Percentiles rank a stretch among this genome's conserved stretches.
Conservation (phyloP, 2,329 filamentous ascomycete species). For the Penicillium thymicola region DNA sequence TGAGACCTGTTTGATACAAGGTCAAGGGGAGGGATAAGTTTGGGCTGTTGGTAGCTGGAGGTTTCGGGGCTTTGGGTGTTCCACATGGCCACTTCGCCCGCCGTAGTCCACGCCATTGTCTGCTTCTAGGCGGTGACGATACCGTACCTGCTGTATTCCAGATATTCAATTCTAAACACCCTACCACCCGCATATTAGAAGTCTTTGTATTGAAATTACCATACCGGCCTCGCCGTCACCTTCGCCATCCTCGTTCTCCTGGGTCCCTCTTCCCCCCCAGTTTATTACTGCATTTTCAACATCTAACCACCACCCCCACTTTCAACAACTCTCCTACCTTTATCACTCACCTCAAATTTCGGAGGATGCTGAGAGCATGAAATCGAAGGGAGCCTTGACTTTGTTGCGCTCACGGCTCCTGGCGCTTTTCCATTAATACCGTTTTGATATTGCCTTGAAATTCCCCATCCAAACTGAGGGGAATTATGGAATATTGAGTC, state of each 20-base stretch:
- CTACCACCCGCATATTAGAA: background rate
- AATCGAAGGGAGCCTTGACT: constrained; percentile 36
- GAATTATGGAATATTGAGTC: constrained; percentile 31
- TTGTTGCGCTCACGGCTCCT: constrained; percentile 43
- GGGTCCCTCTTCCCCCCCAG: constrained; percentile 11
- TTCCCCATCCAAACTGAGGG: constrained; percentile 21
- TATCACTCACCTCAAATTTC: constrained; percentile 5
- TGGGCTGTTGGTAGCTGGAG: constrained; percentile 1
- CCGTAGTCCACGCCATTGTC: constrained; percentile 19
- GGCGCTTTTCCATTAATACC: constrained; percentile 31
- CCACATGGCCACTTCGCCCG: constrained; percentile 23
- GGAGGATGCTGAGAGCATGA: constrained; percentile 43
- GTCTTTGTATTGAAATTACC: constrained; percentile 17
- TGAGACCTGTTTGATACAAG: constrained; percentile 5
- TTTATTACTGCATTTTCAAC: constrained; percentile 26
- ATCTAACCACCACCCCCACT: constrained; percentile 14
- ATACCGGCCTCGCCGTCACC: constrained; percentile 22
- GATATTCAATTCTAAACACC: background rate
- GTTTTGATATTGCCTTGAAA: constrained; percentile 21
- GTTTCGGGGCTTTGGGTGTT: constrained; percentile 17
- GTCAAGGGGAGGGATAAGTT: constrained; percentile 6
- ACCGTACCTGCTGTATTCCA: constrained; percentile 13
- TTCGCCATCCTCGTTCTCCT: constrained; percentile 22
- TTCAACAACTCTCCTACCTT: constrained; percentile 9
- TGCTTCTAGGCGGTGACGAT: constrained; percentile 16